phyloP scores from a whole-genome alignment of 116 monocot genomes.

The Zostera marina region DNA sequence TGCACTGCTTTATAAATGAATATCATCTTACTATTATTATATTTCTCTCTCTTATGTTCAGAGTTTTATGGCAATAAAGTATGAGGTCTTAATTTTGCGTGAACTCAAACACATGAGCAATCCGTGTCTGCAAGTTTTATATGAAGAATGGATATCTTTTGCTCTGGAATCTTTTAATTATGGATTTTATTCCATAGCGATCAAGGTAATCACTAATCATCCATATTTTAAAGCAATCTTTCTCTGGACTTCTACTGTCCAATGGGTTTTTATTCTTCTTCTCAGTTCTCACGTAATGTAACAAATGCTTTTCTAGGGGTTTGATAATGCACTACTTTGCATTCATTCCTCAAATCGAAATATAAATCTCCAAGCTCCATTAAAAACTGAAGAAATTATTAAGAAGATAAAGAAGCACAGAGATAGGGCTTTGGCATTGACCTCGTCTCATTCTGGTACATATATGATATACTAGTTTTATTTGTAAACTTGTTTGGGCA shows the following conservation, averaged over 20 bases:
- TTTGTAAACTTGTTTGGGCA: too few species aligned
- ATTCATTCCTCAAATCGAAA: slow-evolving; percentile 10
- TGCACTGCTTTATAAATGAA: too few species aligned
- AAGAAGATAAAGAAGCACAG: slow-evolving; percentile 21
- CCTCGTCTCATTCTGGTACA: slow-evolving; percentile 52
- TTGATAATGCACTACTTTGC: slow-evolving; percentile 42
- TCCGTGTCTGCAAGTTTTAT: slow-evolving; percentile 29
- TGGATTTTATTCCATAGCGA: slow-evolving; percentile 65
- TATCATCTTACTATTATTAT: neutral
- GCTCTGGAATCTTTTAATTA: slow-evolving; percentile 61
- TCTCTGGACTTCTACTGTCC: too few species aligned
- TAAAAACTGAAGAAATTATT: slow-evolving; percentile 2
- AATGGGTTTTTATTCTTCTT: too few species aligned
- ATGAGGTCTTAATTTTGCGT: slow-evolving; percentile 66
- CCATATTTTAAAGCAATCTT: neutral
- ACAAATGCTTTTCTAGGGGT: slow-evolving; percentile 26
- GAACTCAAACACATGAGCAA: slow-evolving; percentile 22
- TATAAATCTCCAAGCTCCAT: slow-evolving; percentile 2
- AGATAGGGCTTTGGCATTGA: slow-evolving; percentile 27
- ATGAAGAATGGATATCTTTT: slow-evolving; percentile 77
- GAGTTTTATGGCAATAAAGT: slow-evolving; percentile 81
- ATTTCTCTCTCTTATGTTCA: slow-evolving; percentile 4
- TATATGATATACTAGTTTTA: too few species aligned
- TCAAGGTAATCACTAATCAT: slow-evolving; percentile 29
- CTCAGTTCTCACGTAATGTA: neutral